Base-by-base conservation (phyloP, 768 basidiomycete species). In the Pleurotus platypus region DNA sequence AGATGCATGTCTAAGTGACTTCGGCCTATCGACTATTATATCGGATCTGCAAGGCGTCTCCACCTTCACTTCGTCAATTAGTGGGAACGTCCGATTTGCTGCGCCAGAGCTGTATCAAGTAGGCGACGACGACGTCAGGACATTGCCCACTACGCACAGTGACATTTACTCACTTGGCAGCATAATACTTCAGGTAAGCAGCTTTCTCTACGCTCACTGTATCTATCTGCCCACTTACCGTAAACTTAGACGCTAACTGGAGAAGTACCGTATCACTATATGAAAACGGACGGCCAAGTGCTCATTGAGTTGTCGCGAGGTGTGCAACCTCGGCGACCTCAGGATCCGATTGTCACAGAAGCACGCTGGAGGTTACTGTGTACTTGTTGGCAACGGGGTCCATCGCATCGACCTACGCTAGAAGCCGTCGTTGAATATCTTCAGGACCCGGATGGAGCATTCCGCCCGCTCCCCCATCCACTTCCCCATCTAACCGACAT, bases 151-250 rank as follows among this genome's bases (percentile, higher is more conserved):
- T 1, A 60, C 55, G 18, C 3, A 58, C 26, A 69, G 67, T 16
- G 75, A 76, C 55, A 64, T 73, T 8, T 76, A 72, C 54, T 75
- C 75, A 1, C 71, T 75, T 46, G 74, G 68, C 4, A 72, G 70
- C 49, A 62, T 72, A 11, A 67, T 68, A 57, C 57, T 64, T 15
- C 64, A 64, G 51, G 64, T 60, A 24, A 35, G 47, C 9, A n/a
- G 30, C 6, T 27, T 13, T 9, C 3, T 11, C 37, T 56, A 7
- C 12, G 9, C 16, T 49, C 6, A 15, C 50, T 22, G n/a, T 18
- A 7, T 16, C 1, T 8, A 8, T 38, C 7, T 18, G 22, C 42
- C 20, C 8, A 11, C 20, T 26, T 13, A 18, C 9, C 22, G 1
- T 8, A 18, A 4, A 49, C 49, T 9, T 43, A 59, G 58, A 45